These are phyloP conservation scores for Magnaporthiopsis incrustans DNA, from an alignment of 2,329 filamentous ascomycete species.

Conservation along the genomic window DNA sequence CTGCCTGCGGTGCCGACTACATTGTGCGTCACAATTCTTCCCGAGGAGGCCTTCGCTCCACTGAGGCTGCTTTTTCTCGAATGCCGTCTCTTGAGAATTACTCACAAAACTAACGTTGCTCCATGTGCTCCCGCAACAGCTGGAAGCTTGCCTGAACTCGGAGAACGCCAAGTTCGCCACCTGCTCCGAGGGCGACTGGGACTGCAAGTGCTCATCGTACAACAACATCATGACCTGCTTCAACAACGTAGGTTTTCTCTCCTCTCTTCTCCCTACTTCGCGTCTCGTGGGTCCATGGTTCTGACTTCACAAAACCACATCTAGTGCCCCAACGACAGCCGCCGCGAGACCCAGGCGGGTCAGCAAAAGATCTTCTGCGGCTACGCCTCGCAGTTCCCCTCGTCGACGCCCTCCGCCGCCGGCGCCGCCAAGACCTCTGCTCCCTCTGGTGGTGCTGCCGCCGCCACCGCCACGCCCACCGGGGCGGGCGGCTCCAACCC, in stretches of 20 bases:
- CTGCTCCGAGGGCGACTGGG: slow-evolving; percentile 34
- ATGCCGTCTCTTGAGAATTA: background rate
- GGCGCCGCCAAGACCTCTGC: slow-evolving; percentile 20
- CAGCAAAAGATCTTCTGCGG: slow-evolving; percentile 37
- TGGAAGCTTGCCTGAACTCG: slow-evolving; percentile 15
- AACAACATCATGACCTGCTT: slow-evolving; percentile 35
- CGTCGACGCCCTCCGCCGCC: slow-evolving; percentile 20
- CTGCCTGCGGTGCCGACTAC: slow-evolving; percentile 13
- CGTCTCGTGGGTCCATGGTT: background rate
- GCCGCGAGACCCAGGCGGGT: slow-evolving; percentile 24
- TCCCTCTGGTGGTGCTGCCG: slow-evolving; percentile 12
- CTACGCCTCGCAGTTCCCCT: slow-evolving; percentile 35
- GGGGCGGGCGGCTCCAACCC: slow-evolving; percentile 14
- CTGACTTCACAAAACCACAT: slow-evolving; percentile 9
- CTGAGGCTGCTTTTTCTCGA: too few relatives aligned
- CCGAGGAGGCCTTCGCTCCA: too few relatives aligned
- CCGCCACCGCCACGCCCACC: slow-evolving; percentile 10
- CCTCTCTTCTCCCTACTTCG: background rate
- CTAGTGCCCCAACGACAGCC: slow-evolving; percentile 44
- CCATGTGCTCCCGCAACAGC: background rate
- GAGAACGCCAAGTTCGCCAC: slow-evolving; percentile 29
- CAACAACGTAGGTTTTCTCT: slow-evolving; percentile 5
- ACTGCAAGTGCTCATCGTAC: slow-evolving; percentile 38
- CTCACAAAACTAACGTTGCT: background rate
- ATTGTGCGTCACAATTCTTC: slow-evolving; percentile 6